Evolutionary conservation across 169 alveolate genomes (phyloP), one percentile per base, ranked within the genome.

Genomic region (Plasmodium vivax): DNA sequence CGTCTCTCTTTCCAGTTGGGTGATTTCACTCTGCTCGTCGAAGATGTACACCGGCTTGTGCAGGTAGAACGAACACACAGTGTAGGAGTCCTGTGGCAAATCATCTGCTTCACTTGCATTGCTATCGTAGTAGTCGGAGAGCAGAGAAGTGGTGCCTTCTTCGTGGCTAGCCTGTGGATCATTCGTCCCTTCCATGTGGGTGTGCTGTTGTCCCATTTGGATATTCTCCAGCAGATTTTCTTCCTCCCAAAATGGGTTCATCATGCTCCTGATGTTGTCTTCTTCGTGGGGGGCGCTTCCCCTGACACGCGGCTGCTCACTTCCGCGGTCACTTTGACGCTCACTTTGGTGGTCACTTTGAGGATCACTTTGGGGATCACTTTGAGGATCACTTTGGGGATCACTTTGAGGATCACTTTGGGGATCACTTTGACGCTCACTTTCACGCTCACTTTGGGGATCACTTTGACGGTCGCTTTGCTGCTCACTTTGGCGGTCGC

Each of bases 1-100:
- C 2, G 5, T 68, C 8, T 68, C 38, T n/a, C n/a, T 19, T 23
- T 68, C 38, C 77, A 68, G 1, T 27, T 68, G n/a, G 14, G 6
- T 68, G 9, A 68, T 68, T 4, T 68, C 77, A 68, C n/a, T 27
- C 43, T 47, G 54, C 30, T 87, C 93, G 36, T 87, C 93, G 45
- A 36, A 77, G 5, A 87, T 30, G 77, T 87, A 87, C 68, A 87
- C 80, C 5, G 93, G 93, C 32, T 87, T 87, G 23, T 87, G 93
- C 2, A 87, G 36, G 34, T 75, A 87, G 56, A 87, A 87, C 1
- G 93, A 75, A 30, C 85, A 87, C 32, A 32, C 41, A 23, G 82
- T 77, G 71, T 87, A 87, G 10, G 71, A 79, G 38, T 77, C 71
- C 2, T 77, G 82, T 5, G 14, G 14, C 10, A 54, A n/a, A 41